Evolutionary conservation across 345 rosid species (phyloP), one percentile per base, ranked within the genome.

Genomic region (Gossypium anomalum): DNA sequence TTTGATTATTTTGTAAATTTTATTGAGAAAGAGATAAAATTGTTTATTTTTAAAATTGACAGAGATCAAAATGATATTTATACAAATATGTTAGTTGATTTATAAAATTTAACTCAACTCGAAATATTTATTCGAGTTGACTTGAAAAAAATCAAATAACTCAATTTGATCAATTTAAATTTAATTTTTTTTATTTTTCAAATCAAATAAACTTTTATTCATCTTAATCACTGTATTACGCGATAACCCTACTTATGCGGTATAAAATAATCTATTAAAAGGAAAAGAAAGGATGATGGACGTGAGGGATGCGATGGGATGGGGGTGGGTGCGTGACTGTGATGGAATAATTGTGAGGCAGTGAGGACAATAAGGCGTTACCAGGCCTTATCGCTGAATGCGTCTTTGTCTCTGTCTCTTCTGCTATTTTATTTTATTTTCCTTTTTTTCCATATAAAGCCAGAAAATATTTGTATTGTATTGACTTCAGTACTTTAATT

Each of bases 121-220:
- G 0, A 34, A 34, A 1, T 1, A 34, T 1, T 34, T 34, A 34
- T 34, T 34, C 0, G 0, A 34, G 0, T 4, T 34, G 0, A 34
- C 0, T 34, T 1, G 0, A 1, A 34, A 5, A 27, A 34, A 34
- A 34, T 34, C 7, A 34, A 34, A 34, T 1, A 5, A 34, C 0
- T 34, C 1, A 5, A 34, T 0, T 34, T 34, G 0, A 34, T 1
- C 7, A 34, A 34, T 34, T 34, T 5, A 34, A 34, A 34, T 34
- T 4, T 34, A 34, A 34, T 0, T 4, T 0, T 34, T 2, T 34
- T 34, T 34, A 0, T 34, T 34, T 4, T 5, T 34, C 7, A 0
- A 34, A 34, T 34, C 7, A 34, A 34, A 34, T 5, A 0, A 34
- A 34, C 1, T 34, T 1, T 34, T 5, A 5, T 5, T 34, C 34